Evolutionary conservation across 2,329 filamentous ascomycete species (phyloP), one percentile per base, ranked within the genome.

Genomic region (Juglanconis sp.): DNA sequence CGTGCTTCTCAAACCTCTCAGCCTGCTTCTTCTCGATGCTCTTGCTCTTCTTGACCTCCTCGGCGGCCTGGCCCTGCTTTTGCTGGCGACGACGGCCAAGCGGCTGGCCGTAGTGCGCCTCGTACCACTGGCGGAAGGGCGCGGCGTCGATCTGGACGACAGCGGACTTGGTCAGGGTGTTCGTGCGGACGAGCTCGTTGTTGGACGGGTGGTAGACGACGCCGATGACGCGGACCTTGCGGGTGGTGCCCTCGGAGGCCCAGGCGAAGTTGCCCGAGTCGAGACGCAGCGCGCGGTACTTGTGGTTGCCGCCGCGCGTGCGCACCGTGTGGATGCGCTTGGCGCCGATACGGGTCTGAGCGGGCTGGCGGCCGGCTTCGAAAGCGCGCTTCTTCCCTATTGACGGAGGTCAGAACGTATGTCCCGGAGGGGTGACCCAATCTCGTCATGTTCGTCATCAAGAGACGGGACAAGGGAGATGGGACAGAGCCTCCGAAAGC

Each of bases 111-210:
- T 99, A 99, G 90, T 99, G 95, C 71, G 95, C 92, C 88, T 99
- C 95, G 84, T 96, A 99, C 95, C 95, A 99, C 85, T 98, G 94
- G 79, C 95, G 87, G 91, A 99, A 99, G 71, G 95, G 95, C 67
- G 95, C 92, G 73, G 96, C 95, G 81, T 99, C 95, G 82, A 99
- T 85, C 87, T 99, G 95, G 79, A 99, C 91, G 76, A 99, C 91
- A 83, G 95, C 95, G 77, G 92, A 92, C 85, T 93, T 96, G 87
- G 95, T 99, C 79, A 99, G 87, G 84, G 95, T 98, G 90, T 99
- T 99, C 82, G 95, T 99, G 77, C 95, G 95, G 86, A 99, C 93
- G 73, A 99, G 88, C 85, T 99, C 95, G 92, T 99, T 99, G 93
- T 99, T 99, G 79, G 94, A 97, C 67, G 95, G 96, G 84, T 99